A percentile compares a stretch with the other conserved stretches of the same genome.
Conservation (phyloP, 202 grass and related monocot species). For the Dendrocalamus latiflorus region DNA sequence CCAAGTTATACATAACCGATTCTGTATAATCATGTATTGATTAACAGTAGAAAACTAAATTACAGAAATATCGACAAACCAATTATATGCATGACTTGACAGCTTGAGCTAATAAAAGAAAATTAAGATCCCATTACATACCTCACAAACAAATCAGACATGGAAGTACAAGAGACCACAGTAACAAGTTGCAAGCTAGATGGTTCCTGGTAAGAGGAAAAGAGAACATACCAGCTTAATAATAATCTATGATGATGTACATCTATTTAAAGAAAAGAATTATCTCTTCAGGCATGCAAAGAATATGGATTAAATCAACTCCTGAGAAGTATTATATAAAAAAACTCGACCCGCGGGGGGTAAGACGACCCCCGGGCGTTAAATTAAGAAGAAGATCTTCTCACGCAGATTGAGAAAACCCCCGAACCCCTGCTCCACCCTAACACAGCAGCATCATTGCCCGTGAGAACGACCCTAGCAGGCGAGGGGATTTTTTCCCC, state of each 20-base stretch:
- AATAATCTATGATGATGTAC: background rate
- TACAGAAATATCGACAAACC: background rate
- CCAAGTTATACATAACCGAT: too few relatives aligned
- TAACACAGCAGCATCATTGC: too few relatives aligned
- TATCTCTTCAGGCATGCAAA: background rate
- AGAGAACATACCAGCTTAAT: slow-evolving; percentile 19
- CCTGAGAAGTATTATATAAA: background rate
- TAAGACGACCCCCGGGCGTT: too few relatives aligned
- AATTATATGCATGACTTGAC: background rate
- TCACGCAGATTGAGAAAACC: too few relatives aligned
- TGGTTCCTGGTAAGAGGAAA: slow-evolving; percentile 12
- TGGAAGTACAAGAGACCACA: slow-evolving; percentile 66
- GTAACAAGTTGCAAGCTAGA: slow-evolving; percentile 46
- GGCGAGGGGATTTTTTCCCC: too few relatives aligned
- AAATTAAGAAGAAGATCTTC: too few relatives aligned
- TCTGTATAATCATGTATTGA: too few relatives aligned
- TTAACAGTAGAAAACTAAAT: background rate
- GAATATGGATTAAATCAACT: slow-evolving; percentile 20
- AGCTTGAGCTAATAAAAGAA: slow-evolving; percentile 3
- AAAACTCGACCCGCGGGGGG: too few relatives aligned
- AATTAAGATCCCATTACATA: slow-evolving; percentile 21
- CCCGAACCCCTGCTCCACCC: too few relatives aligned
- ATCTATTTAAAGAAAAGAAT: background rate
- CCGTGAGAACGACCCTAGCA: too few relatives aligned
- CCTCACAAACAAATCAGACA: slow-evolving; percentile 89